Evolutionary conservation across 1,284 basidiomycete species (phyloP), one percentile per base, ranked within the genome.

Genomic region (Afroboletus lepidellus): DNA sequence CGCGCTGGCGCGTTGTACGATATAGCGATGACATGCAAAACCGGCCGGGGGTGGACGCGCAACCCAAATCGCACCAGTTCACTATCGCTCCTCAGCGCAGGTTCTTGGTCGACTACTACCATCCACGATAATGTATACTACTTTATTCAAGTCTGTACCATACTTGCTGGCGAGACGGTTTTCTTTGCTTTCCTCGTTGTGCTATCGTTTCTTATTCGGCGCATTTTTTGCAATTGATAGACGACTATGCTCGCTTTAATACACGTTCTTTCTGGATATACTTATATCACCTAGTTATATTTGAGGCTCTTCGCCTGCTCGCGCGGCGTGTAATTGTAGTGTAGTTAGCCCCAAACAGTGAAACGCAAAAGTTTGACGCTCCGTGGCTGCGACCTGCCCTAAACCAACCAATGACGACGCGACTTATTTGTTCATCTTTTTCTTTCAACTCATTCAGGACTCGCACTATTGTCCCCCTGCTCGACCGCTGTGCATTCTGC

Each of bases 401-500:
- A 56, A 64, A 67, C 20, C 3, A 9, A 1, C 0, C 0, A 13
- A 21, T 15, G 1, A 2, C 9, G 11, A 23, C 3, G 2, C 20
- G 34, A 7, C 20, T 0, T 1, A 4, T 7, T 16, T 1, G 4
- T 20, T 18, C 3, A 0, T 21, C n/a, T n/a, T 56, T 52, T 54
- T 45, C 27, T 23, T 46, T 9, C 45, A 65, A 73, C 74, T 75
- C 73, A 74, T 77, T 71, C 60, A 24, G 74, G 73, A 71, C 73
- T 67, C 63, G 76, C 76, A 75, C 72, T 77, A 77, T 77, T 78
- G 75, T 78, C 75, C 76, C 70, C 76, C 70, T 76, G 73, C 71
- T 69, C 63, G 56, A 54, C 47, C 16, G 7, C 38, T 13, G 5
- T 54, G 39, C 13, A 47, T 63, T 64, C 63, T 67, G 74, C 70